These are phyloP conservation scores for Gonapodya prolifera DNA, from an alignment of 192 early-diverging fungal species.

Conservation along the genomic window DNA sequence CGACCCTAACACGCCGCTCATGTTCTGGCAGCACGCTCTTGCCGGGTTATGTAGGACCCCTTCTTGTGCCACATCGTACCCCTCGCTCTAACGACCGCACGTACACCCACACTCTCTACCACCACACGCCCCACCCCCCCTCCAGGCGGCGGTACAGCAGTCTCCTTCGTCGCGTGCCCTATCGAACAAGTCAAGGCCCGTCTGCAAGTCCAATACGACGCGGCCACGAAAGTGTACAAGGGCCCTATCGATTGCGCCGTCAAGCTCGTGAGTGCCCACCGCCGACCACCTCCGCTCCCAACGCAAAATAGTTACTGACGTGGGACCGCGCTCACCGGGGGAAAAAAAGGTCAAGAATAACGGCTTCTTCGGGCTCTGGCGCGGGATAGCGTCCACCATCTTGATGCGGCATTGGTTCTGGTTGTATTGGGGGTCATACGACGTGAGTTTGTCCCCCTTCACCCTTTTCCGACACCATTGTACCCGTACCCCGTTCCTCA, in stretches of 20 bases:
- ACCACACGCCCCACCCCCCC: too few species aligned
- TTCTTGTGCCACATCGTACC: too few species aligned
- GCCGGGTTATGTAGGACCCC: conserved; percentile 42
- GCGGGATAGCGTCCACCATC: conserved; percentile 20
- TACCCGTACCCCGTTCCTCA: too few species aligned
- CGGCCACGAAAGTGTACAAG: conserved; percentile 6
- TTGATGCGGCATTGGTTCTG: conserved; percentile 6
- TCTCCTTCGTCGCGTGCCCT: conserved; percentile 57
- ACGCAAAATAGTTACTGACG: too few species aligned
- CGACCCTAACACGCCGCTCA: conserved; percentile 40
- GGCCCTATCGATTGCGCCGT: neutral
- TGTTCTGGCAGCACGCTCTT: conserved; percentile 53
- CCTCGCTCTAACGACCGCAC: too few species aligned
- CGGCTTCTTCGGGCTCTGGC: conserved; percentile 21
- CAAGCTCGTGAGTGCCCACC: neutral
- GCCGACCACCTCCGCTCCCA: too few species aligned
- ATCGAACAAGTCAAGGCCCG: conserved; percentile 61
- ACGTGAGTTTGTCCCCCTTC: neutral
- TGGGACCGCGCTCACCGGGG: too few species aligned
- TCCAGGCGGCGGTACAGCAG: conserved; percentile 28
- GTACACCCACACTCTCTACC: too few species aligned
- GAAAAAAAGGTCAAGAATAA: neutral
- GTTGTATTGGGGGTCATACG: neutral
- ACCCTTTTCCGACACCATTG: too few species aligned
- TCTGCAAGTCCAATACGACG: conserved; percentile 44